Base-by-base conservation (phyloP, 2,329 filamentous ascomycete genomes). In the Pseudopithomyces chartarum region DNA sequence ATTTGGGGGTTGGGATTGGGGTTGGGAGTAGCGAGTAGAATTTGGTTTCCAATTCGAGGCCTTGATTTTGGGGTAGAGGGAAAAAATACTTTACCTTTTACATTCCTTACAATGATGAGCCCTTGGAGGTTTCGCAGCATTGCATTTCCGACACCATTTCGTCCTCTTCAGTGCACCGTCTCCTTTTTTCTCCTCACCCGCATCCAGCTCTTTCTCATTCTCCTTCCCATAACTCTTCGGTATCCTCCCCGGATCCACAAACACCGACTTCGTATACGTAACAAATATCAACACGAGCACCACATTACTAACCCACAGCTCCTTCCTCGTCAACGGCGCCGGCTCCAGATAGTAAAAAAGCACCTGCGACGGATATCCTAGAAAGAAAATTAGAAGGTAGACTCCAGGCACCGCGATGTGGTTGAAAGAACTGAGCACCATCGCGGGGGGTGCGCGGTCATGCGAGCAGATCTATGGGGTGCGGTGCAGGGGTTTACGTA, bases 71-170 rank as follows among this genome's bases (percentile, higher is more conserved):
- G 20, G n/a, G 26, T 20, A 11, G 11, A 33, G 50, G 45, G 36
- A 26, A 52, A 45, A 23, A 42, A 29, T 29, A 42, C 38, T 20
- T 8, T 65, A 73, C 85, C 88, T 85, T 61, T 81, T 80, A 78
- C 91, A 96, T 64, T 85, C 84, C 60, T 87, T 88, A 78, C 91
- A 96, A 80, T 96, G 91, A 80, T 95, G 91, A 1, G 90, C 86
- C 61, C 91, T 82, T 0, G 88, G 86, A 1, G 91, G 90, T 69
- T 95, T 95, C 12, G 86, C 86, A 33, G 85, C 84, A 46, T 85
- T 79, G 74, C 91, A 96, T 74, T 90, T 92, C 62, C 84, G 85
- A 78, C 91, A 96, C 89, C 90, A 94, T 57, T 80, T 77, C 56
- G 76, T 67, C 40, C 62, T 74, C 57, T 75, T 64, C n/a, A 53